Percentiles rank a stretch among this genome's conserved stretches.
Conservation (phyloP, 371 early-diverging fungal genomes). For the Mucor indicus region DNA sequence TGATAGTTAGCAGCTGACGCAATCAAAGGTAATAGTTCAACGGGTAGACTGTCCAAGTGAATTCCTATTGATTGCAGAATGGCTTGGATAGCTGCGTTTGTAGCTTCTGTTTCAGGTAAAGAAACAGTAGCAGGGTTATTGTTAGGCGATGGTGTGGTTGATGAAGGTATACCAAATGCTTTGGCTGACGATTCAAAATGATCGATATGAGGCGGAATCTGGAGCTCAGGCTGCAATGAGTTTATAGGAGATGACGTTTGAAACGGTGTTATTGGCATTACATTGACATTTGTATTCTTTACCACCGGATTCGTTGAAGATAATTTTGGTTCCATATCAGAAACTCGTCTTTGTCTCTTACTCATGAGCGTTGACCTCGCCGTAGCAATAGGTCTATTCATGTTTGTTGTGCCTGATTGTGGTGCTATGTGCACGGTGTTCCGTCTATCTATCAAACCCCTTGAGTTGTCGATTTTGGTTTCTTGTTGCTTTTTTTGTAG, state of each 20-base stretch:
- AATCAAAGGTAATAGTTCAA: conserved; percentile 19
- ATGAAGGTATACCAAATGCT: not conserved
- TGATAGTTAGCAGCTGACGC: conserved; percentile 29
- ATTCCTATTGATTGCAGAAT: conserved; percentile 26
- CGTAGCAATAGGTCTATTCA: not conserved
- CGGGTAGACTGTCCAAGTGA: conserved; percentile 21
- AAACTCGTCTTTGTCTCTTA: conserved; percentile 13
- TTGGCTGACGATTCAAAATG: too few species aligned
- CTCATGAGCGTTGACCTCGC: not conserved
- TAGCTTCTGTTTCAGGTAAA: not conserved
- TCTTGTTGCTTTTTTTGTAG: not conserved
- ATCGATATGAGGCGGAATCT: too few species aligned
- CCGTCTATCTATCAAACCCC: conserved; percentile 4
- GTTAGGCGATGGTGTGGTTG: not conserved
- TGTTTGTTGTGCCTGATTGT: not conserved
- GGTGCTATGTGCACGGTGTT: conserved; percentile 12
- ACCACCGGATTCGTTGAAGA: too few species aligned
- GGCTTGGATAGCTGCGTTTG: conserved; percentile 20
- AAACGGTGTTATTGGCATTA: too few species aligned
- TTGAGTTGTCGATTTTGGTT: not conserved
- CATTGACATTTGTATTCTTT: too few species aligned
- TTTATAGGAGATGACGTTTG: too few species aligned
- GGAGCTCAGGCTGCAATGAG: too few species aligned
- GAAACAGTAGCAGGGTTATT: not conserved
- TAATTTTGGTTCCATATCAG: conserved; percentile 4